Conservation (phyloP, 331 rosid species). For the Cydonia oblonga region DNA sequence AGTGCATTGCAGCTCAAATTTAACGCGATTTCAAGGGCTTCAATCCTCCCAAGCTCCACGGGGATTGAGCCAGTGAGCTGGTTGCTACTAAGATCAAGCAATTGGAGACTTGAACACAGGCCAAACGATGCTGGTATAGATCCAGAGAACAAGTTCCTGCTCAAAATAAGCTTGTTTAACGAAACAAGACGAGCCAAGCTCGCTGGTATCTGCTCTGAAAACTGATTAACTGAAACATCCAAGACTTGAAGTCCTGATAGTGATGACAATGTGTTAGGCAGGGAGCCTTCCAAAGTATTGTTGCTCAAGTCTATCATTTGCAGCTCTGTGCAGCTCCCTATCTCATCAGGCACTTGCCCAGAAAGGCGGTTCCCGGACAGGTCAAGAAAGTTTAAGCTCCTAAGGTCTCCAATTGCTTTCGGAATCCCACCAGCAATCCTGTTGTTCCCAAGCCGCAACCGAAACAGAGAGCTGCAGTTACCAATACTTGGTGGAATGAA, state of each 20-base stretch:
- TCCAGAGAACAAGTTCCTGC: conserved; percentile 61
- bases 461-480: conserved; percentile 62
- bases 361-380: conserved; percentile 64
- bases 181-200: conserved; percentile 65
- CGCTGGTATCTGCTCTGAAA: conserved; percentile 51
- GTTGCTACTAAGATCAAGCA: conserved; percentile 84
- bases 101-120: conserved; percentile 58
- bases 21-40: conserved; percentile 67
- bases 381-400: conserved; percentile 65
- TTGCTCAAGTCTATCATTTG: conserved; percentile 80
- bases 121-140: conserved; percentile 61
- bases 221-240: conserved; percentile 57
- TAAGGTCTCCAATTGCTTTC: conserved; percentile 44
- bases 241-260: conserved; percentile 65
- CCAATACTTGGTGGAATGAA: conserved; percentile 71
- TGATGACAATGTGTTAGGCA: conserved; percentile 63
- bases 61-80: conserved; percentile 61
- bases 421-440: conserved; percentile 74
- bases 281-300: conserved; percentile 56
- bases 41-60: conserved; percentile 47
- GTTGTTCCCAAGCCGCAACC: conserved; percentile 75
- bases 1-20: conserved; percentile 74
- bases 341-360: conserved; percentile 66
- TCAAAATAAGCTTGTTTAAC: conserved; percentile 55
- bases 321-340: conserved; percentile 55